These are phyloP conservation scores for Cichorium intybus DNA, from an alignment of 140 eudicot genomes.

Conservation along the genomic window DNA sequence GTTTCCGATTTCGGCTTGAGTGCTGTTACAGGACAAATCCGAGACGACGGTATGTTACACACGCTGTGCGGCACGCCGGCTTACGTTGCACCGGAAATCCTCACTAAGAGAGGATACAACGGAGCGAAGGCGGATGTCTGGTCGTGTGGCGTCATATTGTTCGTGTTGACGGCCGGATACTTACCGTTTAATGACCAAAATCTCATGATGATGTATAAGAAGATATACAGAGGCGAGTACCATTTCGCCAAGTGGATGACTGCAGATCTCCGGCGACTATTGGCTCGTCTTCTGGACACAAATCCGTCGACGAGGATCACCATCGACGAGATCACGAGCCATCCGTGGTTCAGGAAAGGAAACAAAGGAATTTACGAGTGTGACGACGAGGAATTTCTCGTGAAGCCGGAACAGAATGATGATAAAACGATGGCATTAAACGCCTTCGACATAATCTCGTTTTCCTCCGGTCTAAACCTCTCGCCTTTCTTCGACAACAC, in stretches of 20 bases:
- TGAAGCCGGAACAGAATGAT: conserved; percentile 19
- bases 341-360: conserved; percentile 64
- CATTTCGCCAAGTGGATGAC: conserved; percentile 73
- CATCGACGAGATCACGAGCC: conserved; percentile 47
- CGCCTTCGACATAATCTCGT: conserved; percentile 52
- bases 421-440: conserved; percentile 22
- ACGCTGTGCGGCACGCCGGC: conserved; percentile 80
- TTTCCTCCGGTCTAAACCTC: conserved; percentile 50
- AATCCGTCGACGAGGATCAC: conserved; percentile 58
- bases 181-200: conserved; percentile 62
- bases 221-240: conserved; percentile 63
- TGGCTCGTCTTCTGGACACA: conserved; percentile 42
- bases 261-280: conserved; percentile 34
- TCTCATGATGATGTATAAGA: conserved; percentile 62
- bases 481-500: conserved; percentile 36
- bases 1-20: conserved; percentile 79
- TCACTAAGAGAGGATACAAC: conserved; percentile 57
- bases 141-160: conserved; percentile 69
- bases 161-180: conserved; percentile 55
- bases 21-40: conserved; percentile 53
- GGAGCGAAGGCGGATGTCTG: conserved; percentile 65
- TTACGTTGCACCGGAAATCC: conserved; percentile 73
- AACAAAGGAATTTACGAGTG: conserved; percentile 35
- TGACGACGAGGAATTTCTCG: conserved; percentile 33
- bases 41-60: conserved; percentile 56